These are phyloP conservation scores for Bremia lactucae DNA, from an alignment of 352 stramenopile species.

Conservation along the genomic window DNA sequence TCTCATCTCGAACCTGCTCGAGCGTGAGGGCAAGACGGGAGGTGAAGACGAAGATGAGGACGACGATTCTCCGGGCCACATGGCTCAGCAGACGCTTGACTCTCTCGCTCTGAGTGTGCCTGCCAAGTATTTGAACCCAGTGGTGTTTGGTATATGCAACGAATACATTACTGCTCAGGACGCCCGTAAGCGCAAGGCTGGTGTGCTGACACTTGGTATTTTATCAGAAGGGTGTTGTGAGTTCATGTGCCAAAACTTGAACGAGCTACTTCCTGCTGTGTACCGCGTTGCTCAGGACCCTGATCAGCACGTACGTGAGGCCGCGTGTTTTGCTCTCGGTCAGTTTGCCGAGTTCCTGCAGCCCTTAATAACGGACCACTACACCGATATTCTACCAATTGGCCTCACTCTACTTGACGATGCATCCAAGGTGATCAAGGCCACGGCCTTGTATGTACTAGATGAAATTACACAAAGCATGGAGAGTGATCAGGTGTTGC, in stretches of 20 bases:
- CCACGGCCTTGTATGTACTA: slow-evolving; percentile 94
- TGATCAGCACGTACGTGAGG: slow-evolving; percentile 91
- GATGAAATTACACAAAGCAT: slow-evolving; percentile 98
- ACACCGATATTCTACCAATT: slow-evolving; percentile 92
- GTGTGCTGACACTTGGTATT: slow-evolving; percentile 93
- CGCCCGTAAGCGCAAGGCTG: slow-evolving; percentile 89
- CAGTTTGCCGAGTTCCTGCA: slow-evolving; percentile 98
- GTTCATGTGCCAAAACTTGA: slow-evolving; percentile 90
- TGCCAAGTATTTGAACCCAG: slow-evolving; percentile 71
- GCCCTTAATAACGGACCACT: slow-evolving; percentile 92
- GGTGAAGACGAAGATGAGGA: slow-evolving; percentile 79
- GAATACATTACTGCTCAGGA: slow-evolving; percentile 87
- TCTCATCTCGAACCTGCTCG: slow-evolving; percentile 72
- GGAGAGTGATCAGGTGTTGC: slow-evolving; percentile 89
- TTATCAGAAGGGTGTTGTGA: slow-evolving; percentile 94
- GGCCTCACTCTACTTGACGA: slow-evolving; percentile 94
- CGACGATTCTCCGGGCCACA: slow-evolving; percentile 66
- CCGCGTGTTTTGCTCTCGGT: slow-evolving; percentile 95
- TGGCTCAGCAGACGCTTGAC: slow-evolving; percentile 83
- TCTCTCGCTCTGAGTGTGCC: slow-evolving; percentile 73
- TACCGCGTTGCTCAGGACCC: slow-evolving; percentile 88
- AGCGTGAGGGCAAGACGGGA: slow-evolving; percentile 54
- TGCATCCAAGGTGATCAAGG: slow-evolving; percentile 87
- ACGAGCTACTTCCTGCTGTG: slow-evolving; percentile 87
- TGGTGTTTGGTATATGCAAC: slow-evolving; percentile 68